Base-by-base conservation (phyloP, 179 eudicot genomes). In the Beta macrorhiza region DNA sequence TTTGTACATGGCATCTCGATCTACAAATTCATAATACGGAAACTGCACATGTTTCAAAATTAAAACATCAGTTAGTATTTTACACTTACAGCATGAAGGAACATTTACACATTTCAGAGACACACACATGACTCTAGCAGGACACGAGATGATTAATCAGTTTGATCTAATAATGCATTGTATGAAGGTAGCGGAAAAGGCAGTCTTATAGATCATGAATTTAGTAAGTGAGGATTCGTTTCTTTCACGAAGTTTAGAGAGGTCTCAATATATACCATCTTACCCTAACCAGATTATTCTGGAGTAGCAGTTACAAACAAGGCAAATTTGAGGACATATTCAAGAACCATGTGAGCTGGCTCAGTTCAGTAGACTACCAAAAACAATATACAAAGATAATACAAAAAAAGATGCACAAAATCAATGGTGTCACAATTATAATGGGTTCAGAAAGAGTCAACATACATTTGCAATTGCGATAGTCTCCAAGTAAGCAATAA, bases 401-500 rank as follows among this genome's bases (percentile, higher is more conserved):
- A 19, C n/a, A 57, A 25, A 16, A 42, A 1, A n/a, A 49, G 56
- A 10, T 51, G 75, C 13, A 8, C 45, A 51, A 78, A 13, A 61
- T 42, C 42, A 75, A 72, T 12, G 42, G 8, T 29, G 22, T 52
- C 10, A 58, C 5, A 29, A 72, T 32, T 20, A 49, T 11, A 74
- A n/a, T 52, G 49, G 7, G 20, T 57, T 74, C 53, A 67, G 42
- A 58, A 68, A 63, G 58, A 72, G 62, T 45, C 53, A 71, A 84
- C 99, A 37, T 89, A 96, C 99, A 79, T 92, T 96, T 76, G 99
- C 85, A 76, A 94, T 96, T 55, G 99, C 94, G 49, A 96, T 5
- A 0, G 99, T 96, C 90, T 96, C 99, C 90, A 96, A 84, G 86
- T 88, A 94, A n/a, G 99, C 99, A 76, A 94, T 90, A 79, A 96